These are phyloP conservation scores for Penicillium pulvis DNA, from an alignment of 495 filamentous ascomycete genomes.

Conservation along the genomic window DNA sequence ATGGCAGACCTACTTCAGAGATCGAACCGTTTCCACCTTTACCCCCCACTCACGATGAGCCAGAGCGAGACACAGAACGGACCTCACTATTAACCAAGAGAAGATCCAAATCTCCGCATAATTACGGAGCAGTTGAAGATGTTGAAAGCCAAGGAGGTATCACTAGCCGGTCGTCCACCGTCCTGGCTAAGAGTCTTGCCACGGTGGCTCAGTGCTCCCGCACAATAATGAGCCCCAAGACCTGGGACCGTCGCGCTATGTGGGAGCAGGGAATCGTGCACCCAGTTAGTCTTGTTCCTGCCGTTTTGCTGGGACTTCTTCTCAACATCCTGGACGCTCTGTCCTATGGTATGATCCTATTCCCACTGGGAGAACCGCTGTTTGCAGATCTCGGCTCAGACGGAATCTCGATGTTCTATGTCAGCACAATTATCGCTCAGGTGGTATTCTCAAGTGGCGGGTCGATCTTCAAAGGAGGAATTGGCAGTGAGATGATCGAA, in stretches of 20 bases:
- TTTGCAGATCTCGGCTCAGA: conserved; percentile 85
- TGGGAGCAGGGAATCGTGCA: conserved; percentile 65
- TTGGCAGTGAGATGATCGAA: conserved; percentile 99
- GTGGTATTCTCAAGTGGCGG: conserved; percentile 84
- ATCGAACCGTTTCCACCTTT: conserved; percentile 22
- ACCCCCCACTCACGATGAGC: conserved; percentile 23
- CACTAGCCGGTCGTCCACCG: conserved; percentile 13
- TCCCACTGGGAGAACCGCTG: conserved; percentile 81
- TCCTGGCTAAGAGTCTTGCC: conserved; percentile 26
- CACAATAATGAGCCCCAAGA: conserved; percentile 58
- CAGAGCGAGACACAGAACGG: conserved; percentile 36
- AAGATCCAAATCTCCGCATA: conserved; percentile 35
- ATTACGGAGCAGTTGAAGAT: conserved; percentile 40
- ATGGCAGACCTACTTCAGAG: conserved; percentile 19
- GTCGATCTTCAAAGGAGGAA: conserved; percentile 86
- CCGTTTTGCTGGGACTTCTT: conserved; percentile 84
- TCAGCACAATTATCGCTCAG: conserved; percentile 94
- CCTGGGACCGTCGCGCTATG: conserved; percentile 67
- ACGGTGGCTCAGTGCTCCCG: conserved; percentile 29
- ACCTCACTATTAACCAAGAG: conserved; percentile 46
- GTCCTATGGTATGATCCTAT: conserved; percentile 97
- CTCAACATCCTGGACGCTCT: conserved; percentile 93
- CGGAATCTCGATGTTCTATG: conserved; percentile 97
- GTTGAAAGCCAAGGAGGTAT: conserved; percentile 40
- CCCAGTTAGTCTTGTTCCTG: conserved; percentile 71